phyloP scores from a whole-genome alignment of 352 stramenopile genomes.

The Globisporangium camurandrum region DNA sequence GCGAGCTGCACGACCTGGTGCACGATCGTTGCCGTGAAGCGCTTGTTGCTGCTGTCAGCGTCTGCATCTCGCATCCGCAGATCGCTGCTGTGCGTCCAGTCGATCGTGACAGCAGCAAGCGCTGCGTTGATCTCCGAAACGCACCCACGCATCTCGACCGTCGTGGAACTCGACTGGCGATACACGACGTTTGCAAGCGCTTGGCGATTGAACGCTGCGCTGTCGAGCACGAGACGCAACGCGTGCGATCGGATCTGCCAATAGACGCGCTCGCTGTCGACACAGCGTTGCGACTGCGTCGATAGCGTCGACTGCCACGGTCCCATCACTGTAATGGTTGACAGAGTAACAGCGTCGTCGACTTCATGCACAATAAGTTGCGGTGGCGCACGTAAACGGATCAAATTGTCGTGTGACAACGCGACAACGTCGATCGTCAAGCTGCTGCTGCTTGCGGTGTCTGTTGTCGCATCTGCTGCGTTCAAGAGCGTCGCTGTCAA shows the following conservation, averaged over 20 bases:
- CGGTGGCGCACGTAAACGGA: not conserved
- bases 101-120: constrained; percentile 6
- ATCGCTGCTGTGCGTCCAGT: not conserved
- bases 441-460: not conserved
- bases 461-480: not conserved
- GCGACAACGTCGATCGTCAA: constrained; percentile 6
- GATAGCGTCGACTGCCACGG: constrained; percentile 1
- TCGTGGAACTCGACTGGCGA: not conserved
- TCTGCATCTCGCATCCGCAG: no score
- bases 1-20: constrained; percentile 8
- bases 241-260: constrained; percentile 7
- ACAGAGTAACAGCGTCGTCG: constrained; percentile 1
- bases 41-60: constrained; percentile 1
- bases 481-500: not conserved
- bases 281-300: not conserved
- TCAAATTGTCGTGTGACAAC: constrained; percentile 7
- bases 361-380: constrained; percentile 6
- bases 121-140: constrained; percentile 5
- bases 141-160: constrained; percentile 9
- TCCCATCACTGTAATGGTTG: not conserved
- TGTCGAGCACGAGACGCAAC: constrained; percentile 7
- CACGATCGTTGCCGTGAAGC: constrained; percentile 7
- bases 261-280: not conserved
- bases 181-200: constrained; percentile 3
- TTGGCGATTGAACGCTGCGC: not conserved